phyloP scores from a whole-genome alignment of 495 filamentous ascomycete genomes.

The Aspergillus indologenus region DNA sequence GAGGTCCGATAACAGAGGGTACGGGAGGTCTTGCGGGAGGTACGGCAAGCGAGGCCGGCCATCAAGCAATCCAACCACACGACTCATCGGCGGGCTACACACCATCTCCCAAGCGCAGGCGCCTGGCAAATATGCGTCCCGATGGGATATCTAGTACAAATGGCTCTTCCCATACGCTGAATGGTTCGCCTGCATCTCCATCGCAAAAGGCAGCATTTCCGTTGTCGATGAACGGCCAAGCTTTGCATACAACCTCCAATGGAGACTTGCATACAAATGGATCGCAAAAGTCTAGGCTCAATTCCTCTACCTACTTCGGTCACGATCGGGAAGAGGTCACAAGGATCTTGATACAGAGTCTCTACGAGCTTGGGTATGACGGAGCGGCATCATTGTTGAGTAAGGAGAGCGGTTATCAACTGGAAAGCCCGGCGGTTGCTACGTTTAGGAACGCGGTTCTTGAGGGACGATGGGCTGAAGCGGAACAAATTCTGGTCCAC shows the following conservation, averaged over 20 bases:
- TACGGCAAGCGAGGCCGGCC: conserved; percentile 30
- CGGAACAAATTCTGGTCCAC: conserved; percentile 76
- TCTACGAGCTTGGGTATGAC: conserved; percentile 83
- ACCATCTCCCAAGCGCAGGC: conserved; percentile 58
- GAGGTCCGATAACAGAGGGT: conserved; percentile 19
- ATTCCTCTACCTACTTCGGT: conserved; percentile 58
- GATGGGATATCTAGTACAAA: conserved; percentile 50
- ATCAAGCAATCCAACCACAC: conserved; percentile 22
- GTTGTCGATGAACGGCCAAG: conserved; percentile 50
- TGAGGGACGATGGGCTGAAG: conserved; percentile 77
- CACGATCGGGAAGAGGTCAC: conserved; percentile 94
- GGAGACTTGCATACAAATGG: conserved; percentile 49
- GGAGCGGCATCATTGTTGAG: conserved; percentile 68
- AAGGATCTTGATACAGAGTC: conserved; percentile 84
- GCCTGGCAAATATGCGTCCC: conserved; percentile 60
- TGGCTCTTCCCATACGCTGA: conserved; percentile 47
- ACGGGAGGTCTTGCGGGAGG: conserved; percentile 21
- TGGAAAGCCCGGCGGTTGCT: conserved; percentile 82
- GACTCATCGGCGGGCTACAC: conserved; percentile 37
- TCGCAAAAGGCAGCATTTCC: conserved; percentile 41
- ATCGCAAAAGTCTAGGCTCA: conserved; percentile 33
- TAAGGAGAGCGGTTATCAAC: conserved; percentile 80
- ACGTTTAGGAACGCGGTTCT: conserved; percentile 80
- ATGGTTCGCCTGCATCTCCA: conserved; percentile 37
- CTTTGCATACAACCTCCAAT: conserved; percentile 31